Evolutionary conservation across 495 filamentous ascomycete genomes (phyloP).

Genomic region (Xylaria castorea): DNA sequence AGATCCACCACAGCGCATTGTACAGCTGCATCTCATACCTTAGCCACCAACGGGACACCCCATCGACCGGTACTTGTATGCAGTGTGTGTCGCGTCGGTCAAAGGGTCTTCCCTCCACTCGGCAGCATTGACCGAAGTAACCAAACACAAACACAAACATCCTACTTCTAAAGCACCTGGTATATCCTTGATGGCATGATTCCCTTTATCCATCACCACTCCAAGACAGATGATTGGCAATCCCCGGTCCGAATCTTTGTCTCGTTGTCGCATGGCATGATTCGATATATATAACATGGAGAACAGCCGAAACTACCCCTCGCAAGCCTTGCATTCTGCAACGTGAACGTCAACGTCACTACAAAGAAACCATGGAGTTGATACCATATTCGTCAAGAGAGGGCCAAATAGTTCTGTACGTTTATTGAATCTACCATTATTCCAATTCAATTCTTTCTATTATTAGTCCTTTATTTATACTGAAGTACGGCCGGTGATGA

Average conservation of each 20-base stretch:
- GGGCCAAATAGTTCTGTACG: slow-evolving; percentile 69
- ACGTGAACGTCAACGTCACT: slow-evolving; percentile 23
- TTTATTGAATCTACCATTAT: slow-evolving; percentile 23
- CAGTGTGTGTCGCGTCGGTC: slow-evolving; percentile 13
- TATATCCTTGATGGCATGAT: slow-evolving; percentile 6
- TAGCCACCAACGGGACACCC: background rate
- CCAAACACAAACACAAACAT: slow-evolving; percentile 5
- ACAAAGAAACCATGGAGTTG: slow-evolving; percentile 59
- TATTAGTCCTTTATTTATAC: slow-evolving; percentile 9
- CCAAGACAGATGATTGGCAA: slow-evolving; percentile 14
- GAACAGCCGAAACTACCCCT: slow-evolving; percentile 11
- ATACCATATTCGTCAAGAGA: slow-evolving; percentile 68
- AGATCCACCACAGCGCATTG: background rate
- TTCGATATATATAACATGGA: slow-evolving; percentile 25
- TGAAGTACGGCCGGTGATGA: background rate
- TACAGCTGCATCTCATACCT: background rate
- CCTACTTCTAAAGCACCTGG: background rate
- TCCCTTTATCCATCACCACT: background rate
- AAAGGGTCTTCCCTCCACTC: background rate
- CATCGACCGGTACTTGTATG: slow-evolving; percentile 2
- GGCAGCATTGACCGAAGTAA: slow-evolving; percentile 10
- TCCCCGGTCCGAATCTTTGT: background rate
- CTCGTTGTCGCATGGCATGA: background rate
- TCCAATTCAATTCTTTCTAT: background rate
- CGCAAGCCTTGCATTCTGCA: slow-evolving; percentile 23